Conservation (phyloP, 2,329 filamentous ascomycete genomes). For the Ilyonectria destructans region DNA sequence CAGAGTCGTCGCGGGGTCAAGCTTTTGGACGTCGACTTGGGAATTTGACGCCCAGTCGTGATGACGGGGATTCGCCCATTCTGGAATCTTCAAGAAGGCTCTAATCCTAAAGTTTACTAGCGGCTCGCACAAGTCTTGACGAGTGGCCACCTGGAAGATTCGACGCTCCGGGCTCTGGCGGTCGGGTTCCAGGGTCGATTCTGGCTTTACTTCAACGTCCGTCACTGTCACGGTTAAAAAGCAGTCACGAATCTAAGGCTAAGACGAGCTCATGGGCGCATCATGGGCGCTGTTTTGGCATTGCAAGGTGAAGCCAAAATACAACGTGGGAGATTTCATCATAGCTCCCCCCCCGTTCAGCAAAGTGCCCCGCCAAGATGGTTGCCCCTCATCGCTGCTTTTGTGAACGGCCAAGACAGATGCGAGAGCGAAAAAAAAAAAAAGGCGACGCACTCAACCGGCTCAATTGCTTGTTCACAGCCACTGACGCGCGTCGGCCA, state of each 20-base stretch:
- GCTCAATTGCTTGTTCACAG: constrained; percentile 14
- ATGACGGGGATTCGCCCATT: constrained; percentile 52
- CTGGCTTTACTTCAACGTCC: neutral
- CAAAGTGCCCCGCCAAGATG: constrained; percentile 68
- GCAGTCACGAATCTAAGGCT: neutral
- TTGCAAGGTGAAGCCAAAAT: constrained; percentile 27
- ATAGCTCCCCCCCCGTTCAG: constrained; percentile 48
- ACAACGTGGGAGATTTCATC: constrained; percentile 48
- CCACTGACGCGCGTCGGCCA: constrained; percentile 41
- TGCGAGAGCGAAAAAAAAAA: constrained; percentile 27
- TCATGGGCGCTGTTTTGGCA: neutral
- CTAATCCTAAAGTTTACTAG: constrained; percentile 50
- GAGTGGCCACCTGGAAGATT: constrained; percentile 33
- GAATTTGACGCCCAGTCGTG: constrained; percentile 36
- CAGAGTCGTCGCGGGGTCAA: constrained; percentile 25
- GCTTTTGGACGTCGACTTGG: constrained; percentile 22
- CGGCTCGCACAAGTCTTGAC: constrained; percentile 15
- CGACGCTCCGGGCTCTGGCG: constrained; percentile 35
- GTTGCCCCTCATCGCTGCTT: constrained; percentile 77
- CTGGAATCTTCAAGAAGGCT: constrained; percentile 61
- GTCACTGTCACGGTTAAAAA: constrained; percentile 1
- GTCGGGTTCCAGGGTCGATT: constrained; percentile 14
- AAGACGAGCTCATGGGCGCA: neutral
- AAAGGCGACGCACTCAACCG: constrained; percentile 12
- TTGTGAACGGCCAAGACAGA: constrained; percentile 49